Conservation (phyloP, 345 rosid genomes). For the Gossypium mustelinum region DNA sequence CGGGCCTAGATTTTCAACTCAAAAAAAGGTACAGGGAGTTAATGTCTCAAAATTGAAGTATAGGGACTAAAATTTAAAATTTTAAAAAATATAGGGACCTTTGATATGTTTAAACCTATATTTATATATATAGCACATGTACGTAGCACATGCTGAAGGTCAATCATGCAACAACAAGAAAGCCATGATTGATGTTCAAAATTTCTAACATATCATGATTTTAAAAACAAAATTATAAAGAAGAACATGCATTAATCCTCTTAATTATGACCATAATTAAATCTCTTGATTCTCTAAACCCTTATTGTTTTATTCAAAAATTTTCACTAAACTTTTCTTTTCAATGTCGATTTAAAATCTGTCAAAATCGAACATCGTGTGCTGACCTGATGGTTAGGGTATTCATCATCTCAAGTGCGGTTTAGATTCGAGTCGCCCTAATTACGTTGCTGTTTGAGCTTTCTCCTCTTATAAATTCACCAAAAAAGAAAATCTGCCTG, state of each 20-base stretch:
- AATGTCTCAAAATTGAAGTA: too few species aligned
- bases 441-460: too few species aligned
- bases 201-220: neutral
- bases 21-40: neutral
- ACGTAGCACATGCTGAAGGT: conserved; percentile 7
- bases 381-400: rapidly evolving
- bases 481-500: too few species aligned
- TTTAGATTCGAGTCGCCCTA: too few species aligned
- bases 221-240: neutral
- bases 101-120: too few species aligned
- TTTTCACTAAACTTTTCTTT: neutral
- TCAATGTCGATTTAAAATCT: too few species aligned
- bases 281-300: neutral
- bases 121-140: conserved; percentile 17
- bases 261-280: neutral
- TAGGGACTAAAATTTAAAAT: too few species aligned
- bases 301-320: neutral
- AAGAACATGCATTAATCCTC: neutral
- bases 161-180: neutral
- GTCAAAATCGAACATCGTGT: rapidly evolving
- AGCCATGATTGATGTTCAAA: conserved; percentile 5
- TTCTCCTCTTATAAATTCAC: too few species aligned
- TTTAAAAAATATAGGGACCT: too few species aligned
- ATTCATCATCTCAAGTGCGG: too few species aligned
- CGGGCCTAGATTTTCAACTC: neutral